A percentile compares a stretch with the other conserved stretches of the same genome.
These are phyloP conservation scores for Escovopsis sp. DNA, from an alignment of 2,329 filamentous ascomycete genomes.

Conservation along the genomic window DNA sequence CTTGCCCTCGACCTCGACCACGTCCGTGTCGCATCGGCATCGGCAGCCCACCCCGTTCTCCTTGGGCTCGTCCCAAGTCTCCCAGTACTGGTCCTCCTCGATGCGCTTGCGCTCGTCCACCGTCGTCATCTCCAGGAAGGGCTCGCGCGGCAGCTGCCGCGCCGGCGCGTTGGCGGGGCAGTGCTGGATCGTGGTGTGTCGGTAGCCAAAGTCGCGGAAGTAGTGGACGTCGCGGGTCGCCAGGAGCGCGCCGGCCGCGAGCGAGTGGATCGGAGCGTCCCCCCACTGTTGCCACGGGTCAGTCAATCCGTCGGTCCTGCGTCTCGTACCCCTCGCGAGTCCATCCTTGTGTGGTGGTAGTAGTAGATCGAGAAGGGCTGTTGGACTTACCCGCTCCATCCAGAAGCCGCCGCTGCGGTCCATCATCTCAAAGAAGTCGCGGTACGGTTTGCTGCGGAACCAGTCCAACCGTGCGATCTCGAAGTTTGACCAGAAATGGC, in stretches of 20 bases:
- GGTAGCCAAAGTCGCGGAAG: conserved; percentile 96
- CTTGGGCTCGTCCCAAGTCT: conserved; percentile 68
- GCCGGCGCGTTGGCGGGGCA: conserved; percentile 91
- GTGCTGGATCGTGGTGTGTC: conserved; percentile 97
- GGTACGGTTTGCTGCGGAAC: conserved; percentile 94
- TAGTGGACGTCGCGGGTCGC: conserved; percentile 81
- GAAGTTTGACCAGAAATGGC: conserved; percentile 99
- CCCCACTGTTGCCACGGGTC: conserved; percentile 57
- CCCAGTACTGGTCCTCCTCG: conserved; percentile 96
- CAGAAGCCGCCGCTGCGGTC: conserved; percentile 95
- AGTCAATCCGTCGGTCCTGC: neutral
- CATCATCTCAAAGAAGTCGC: conserved; percentile 99
- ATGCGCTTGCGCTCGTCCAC: conserved; percentile 66
- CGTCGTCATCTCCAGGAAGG: conserved; percentile 71
- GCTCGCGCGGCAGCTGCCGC: conserved; percentile 65
- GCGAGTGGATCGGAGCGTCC: conserved; percentile 94
- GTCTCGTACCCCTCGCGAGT: neutral
- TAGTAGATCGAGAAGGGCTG: too few species aligned
- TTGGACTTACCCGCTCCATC: conserved; percentile 75
- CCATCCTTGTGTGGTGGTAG: neutral
- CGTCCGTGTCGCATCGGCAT: conserved; percentile 93
- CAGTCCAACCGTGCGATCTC: conserved; percentile 91
- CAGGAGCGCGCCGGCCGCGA: conserved; percentile 81
- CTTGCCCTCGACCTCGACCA: conserved; percentile 95
- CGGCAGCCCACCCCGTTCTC: conserved; percentile 95